phyloP scores from a whole-genome alignment of 306 rosid species.

The Begonia fuchsioides region DNA sequence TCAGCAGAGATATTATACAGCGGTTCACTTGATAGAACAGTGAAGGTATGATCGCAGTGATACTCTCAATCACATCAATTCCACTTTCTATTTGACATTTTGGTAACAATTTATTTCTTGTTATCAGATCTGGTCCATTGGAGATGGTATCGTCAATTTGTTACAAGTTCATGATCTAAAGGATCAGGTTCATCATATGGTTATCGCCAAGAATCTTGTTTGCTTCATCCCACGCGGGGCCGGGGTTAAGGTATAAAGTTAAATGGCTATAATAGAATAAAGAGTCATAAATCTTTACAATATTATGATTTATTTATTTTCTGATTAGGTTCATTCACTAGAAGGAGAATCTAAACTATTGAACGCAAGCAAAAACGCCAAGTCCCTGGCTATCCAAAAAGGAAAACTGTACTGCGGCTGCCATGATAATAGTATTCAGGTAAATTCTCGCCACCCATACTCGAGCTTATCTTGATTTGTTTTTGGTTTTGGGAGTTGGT shows the following conservation, averaged over 20 bases:
- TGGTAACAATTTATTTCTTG: conserved; percentile 8
- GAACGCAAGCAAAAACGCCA: conserved; percentile 52
- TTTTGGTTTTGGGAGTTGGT: conserved; percentile 5
- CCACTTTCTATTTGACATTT: conserved; percentile 3
- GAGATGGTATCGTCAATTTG: conserved; percentile 35
- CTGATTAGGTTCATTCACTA: conserved; percentile 45
- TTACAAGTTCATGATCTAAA: conserved; percentile 59
- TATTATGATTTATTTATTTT: not conserved
- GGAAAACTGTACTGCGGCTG: conserved; percentile 79
- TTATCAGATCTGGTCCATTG: conserved; percentile 66
- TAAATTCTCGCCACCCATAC: conserved; percentile 10
- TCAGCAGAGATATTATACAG: conserved; percentile 54
- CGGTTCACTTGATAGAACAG: conserved; percentile 74
- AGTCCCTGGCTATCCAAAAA: conserved; percentile 45
- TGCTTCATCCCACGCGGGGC: conserved; percentile 68
- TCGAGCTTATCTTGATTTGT: not conserved
- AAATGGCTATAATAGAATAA: no score
- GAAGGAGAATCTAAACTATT: conserved; percentile 46
- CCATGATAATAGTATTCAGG: conserved; percentile 80
- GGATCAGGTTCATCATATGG: conserved; percentile 66
- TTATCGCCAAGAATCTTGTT: conserved; percentile 26
- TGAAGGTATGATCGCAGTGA: conserved; percentile 29
- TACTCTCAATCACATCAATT: conserved; percentile 1
- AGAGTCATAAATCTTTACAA: not conserved
- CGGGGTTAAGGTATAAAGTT: conserved; percentile 52